Conservation (phyloP, 306 rosid species). For the Acacia confusa region DNA sequence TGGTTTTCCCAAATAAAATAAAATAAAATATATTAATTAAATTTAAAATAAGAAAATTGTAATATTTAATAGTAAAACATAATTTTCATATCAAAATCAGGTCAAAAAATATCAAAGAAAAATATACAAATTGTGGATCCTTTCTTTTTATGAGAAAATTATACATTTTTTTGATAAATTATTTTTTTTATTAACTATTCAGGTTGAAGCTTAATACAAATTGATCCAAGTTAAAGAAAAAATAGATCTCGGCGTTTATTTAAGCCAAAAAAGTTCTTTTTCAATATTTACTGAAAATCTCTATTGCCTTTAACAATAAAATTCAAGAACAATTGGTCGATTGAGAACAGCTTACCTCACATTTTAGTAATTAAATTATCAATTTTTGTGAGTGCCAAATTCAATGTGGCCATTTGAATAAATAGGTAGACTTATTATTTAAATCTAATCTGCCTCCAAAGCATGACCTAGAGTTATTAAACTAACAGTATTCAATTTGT, state of each 20-base stretch:
- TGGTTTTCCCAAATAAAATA: neutral
- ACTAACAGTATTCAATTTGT: neutral
- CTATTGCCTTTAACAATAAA: neutral
- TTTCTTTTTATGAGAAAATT: too few species aligned
- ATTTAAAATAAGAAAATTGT: too few species aligned
- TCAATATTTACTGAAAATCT: neutral
- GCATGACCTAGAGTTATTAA: neutral
- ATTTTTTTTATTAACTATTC: too few species aligned
- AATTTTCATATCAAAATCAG: too few species aligned
- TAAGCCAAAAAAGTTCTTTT: neutral
- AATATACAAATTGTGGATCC: too few species aligned
- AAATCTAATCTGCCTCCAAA: neutral
- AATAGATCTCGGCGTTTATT: neutral
- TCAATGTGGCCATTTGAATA: neutral
- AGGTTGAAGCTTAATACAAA: neutral
- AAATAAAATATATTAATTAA: too few species aligned
- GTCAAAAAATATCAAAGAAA: too few species aligned
- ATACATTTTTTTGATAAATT: too few species aligned
- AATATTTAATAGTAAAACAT: too few species aligned
- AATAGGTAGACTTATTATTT: neutral
- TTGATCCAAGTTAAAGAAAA: neutral
- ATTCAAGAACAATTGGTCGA: neutral
- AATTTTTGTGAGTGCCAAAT: neutral
- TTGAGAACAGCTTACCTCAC: neutral
- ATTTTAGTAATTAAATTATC: neutral